Base-by-base conservation (phyloP, 345 rosid genomes). In the Toxicodendron radicans region DNA sequence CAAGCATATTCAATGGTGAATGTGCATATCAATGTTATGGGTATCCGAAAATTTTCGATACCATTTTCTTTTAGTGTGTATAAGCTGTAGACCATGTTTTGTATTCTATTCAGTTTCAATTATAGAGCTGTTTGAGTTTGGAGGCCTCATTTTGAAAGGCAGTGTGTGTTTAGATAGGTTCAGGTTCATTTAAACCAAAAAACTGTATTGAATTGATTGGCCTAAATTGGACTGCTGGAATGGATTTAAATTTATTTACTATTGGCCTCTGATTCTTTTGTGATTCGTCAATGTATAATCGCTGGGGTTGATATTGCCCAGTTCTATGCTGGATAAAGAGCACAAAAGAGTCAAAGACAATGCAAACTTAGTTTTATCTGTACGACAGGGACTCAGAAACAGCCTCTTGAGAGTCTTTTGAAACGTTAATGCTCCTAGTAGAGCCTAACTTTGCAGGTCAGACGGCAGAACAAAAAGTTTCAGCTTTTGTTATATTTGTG, bases 31-130 rank as follows among this genome's bases (percentile, higher is more conserved):
- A 35, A 13, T 20, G 43, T 21, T 52, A 49, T 10, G 4, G 41
- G 38, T 17, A 45, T 45, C 46, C 8, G 14, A n/a, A 18, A 45
- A 27, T 48, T 33, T 46, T 49, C 27, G 48, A 48, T 5, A 48
- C n/a, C 48, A 11, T 72, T 48, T 60, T 60, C 49, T 7, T 58
- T 24, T 60, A 21, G 16, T 51, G 75, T 72, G 75, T 21, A 62
- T 32, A 72, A 49, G 48, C 30, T 62, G 35, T 72, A 33, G 14
- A 20, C 24, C 20, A 38, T n/a, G 6, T 49, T 11, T 33, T 62
- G 60, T 51, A 49, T 72, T 48, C 12, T 33, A 62, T 62, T 33
- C 59, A 48, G 17, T 59, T 61, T 27, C 23, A 24, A 14, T 51
- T 48, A 62, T 62, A 33, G 46, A 52, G 12, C 48, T 24, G 57